Base-by-base conservation (phyloP, 805 yeast genomes). In the Candida sonorensis region DNA sequence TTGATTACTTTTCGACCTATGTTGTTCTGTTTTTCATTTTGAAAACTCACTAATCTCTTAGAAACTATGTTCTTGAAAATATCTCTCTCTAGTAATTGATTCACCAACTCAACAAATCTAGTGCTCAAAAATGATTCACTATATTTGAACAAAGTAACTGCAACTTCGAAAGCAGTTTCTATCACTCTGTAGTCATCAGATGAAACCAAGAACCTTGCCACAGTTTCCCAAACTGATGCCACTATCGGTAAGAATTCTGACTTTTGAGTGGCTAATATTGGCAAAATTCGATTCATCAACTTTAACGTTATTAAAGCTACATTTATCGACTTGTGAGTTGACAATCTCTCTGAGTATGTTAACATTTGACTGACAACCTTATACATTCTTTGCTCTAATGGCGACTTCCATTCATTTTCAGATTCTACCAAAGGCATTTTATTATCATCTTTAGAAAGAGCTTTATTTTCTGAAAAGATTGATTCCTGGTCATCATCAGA, bases 331-430 rank as follows among this genome's bases (percentile, higher is more conserved):
- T 73, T 71, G 45, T 83, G 92, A 2, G 84, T 75, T 23, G 85
- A 57, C 21, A 73, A 32, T 36, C 84, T 61, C 33, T 83, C 81
- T 6, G 90, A 80, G 50, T 86, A 84, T 5, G 64, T 69, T 33
- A 76, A 63, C 4, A 90, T 75, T 34, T 73, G 72, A 27, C 76
- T 72, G 1, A 83, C 57, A 2, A 78, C 59, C 24, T 57, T 51
- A 52, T 84, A 90, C 0, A 81, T 59, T 2, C 66, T 58, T 25
- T 68, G 60, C 0, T 94, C 82, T 0, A 88, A 61, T 0, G 78
- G 76, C 0, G 90, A 79, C 0, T 50, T 43, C 96, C 96, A 87
- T 20, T 64, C 62, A n/a, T n/a, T n/a, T n/a, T n/a, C n/a, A n/a
- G n/a, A n/a, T n/a, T n/a, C n/a, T n/a, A n/a, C n/a, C n/a, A n/a